These are phyloP conservation scores for Kwoniella botswanensis DNA, from an alignment of 768 basidiomycete species.

Conservation along the genomic window DNA sequence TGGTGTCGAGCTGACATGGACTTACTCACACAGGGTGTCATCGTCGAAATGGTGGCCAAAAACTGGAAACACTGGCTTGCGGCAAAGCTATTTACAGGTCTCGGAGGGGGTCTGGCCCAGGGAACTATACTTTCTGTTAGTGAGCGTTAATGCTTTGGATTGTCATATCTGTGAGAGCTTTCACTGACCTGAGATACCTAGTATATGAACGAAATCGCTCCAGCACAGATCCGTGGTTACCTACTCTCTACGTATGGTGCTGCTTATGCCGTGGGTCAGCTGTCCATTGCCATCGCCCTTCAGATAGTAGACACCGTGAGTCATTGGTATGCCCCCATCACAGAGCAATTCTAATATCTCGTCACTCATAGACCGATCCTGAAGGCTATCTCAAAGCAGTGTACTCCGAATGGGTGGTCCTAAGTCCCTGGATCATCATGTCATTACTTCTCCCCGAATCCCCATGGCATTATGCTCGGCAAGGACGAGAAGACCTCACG, in stretches of 20 bases:
- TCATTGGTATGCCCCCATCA: neutral
- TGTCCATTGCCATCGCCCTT: slow-evolving; percentile 23
- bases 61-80: slow-evolving; percentile 29
- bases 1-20: neutral
- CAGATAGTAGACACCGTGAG: slow-evolving; percentile 21
- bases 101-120: slow-evolving; percentile 9
- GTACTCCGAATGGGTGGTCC: slow-evolving; percentile 21
- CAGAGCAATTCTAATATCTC: neutral
- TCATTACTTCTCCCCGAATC: slow-evolving; percentile 27
- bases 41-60: slow-evolving; percentile 32
- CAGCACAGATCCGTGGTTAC: slow-evolving; percentile 29
- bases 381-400: slow-evolving; percentile 8
- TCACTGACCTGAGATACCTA: neutral
- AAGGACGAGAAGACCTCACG: slow-evolving; percentile 30
- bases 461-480: slow-evolving; percentile 29
- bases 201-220: slow-evolving; percentile 30
- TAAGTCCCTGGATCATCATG: slow-evolving; percentile 19
- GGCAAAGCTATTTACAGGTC: slow-evolving; percentile 21
- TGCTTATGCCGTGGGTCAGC: slow-evolving; percentile 20
- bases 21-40: slow-evolving; percentile 19
- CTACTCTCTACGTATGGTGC: slow-evolving; percentile 18
- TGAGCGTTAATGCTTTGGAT: too few species aligned
- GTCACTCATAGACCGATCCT: neutral
- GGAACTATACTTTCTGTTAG: slow-evolving; percentile 9
- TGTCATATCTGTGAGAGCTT: too few species aligned